These are phyloP conservation scores for sweet orange (Citrus sinensis) DNA, from an alignment of 345 rosid species.

Conservation along the genomic window DVS_A1.0 CM039163.1:6300001-6300500, in stretches of 20 bases:
- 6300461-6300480: slow-evolving; percentile 98
- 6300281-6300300: slow-evolving; percentile 32
- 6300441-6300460: slow-evolving; percentile 45
- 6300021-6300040: background rate
- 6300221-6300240: background rate
- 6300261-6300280: slow-evolving; percentile 22
- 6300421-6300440: background rate
- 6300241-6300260: slow-evolving; percentile 9
- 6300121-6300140: background rate
- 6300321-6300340: slow-evolving; percentile 1
- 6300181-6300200: background rate
- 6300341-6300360: slow-evolving; percentile 21
- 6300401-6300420: slow-evolving; percentile 11
- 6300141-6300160: background rate
- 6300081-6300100: background rate
- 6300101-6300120: background rate
- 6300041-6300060: background rate
- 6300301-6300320: slow-evolving; percentile 22
- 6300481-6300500: slow-evolving; percentile 82
- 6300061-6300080: background rate
- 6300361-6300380: slow-evolving; percentile 32
- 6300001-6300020: background rate
- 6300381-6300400: slow-evolving; percentile 33
- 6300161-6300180: background rate
- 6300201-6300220: slow-evolving; percentile 9